Base-by-base conservation (phyloP, 176 grass and related monocot species). In the Juncus effusus region DNA sequence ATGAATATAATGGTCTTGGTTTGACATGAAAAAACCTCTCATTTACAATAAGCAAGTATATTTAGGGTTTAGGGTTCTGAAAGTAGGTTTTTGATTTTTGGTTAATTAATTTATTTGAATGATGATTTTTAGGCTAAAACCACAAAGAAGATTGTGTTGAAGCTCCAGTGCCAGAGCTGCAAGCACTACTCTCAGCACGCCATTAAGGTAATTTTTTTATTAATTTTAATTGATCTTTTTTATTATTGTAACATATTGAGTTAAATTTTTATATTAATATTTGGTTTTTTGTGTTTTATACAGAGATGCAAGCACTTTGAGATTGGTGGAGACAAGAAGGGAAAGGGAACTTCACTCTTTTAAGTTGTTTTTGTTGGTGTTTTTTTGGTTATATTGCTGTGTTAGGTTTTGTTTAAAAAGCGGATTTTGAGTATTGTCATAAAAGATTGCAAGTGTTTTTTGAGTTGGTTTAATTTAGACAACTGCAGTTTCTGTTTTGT, bases 271-370 rank as follows among this genome's bases (percentile, higher is more conserved):
- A 47, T 3, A 64, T 10, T 14, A 12, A n/a, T 63, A 35, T 56
- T 51, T 62, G 53, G 45, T 28, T 28, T 28, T 28, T 28, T 28
- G 19, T 28, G 19, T 28, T 28, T 28, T 28, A 0, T 69, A 40
- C 74, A 96, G 92, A 85, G 87, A 64, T 96, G 92, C 79, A 96
- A 96, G 79, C 92, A 96, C 77, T 96, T 96, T 64, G 92, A 96
- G 76, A 96, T 96, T 61, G 87, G 82, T 16, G 91, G 87, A 79
- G 92, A 96, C 80, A 96, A 91, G 85, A 91, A 91, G 83, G 92
- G 92, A 62, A 96, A 96, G 85, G 92, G 92, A 60, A 96, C 92
- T 40, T 91, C 87, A 6, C 92, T 96, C 42, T 91, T 96, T 77
- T 96, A 86, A 75, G 59, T 78, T 59, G 63, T 59, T 1, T 47